Base-by-base conservation (phyloP, 2,329 filamentous ascomycete genomes). In the Rutstroemia sp. region DNA sequence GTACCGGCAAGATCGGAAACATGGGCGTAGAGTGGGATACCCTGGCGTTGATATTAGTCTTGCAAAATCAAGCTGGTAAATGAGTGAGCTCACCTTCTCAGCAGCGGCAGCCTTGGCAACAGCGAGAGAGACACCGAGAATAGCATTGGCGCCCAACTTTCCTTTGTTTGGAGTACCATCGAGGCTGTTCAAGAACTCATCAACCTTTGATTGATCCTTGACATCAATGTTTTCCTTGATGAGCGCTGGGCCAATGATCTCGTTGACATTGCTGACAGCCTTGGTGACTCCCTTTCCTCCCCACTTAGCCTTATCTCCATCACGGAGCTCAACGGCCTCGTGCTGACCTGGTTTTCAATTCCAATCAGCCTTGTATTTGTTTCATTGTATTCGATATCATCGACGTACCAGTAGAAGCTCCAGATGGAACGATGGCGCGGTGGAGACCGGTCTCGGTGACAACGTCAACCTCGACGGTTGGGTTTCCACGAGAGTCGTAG, bases 401-500 rank as follows among this genome's bases (percentile, higher is more conserved):
- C 50, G 55, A 80, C 85, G 72, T 74, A 92, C 88, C 91, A 70
- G 92, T 96, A 69, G 92, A 96, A 71, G 92, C 92, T 75, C 92
- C 92, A 65, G 92, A 96, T 70, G 92, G 92, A 63, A 97, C 92
- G 73, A 96, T 96, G 74, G 92, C 92, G 72, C 92, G 91, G 85
- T 96, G 92, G 63, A 97, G 86, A 72, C 92, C 92, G 69, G 88
- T 95, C 80, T 95, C 90, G 69, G 92, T 96, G 78, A 95, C 88
- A 69, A 96, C 85, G 74, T 96, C 92, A 71, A 97, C 92, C 83
- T 97, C 92, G 72, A 96, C 92, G 73, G 94, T 99, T 71, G 94
- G 94, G 86, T 99, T 99, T 74, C 84, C 84, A 73, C 94, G 92
- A 75, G 94, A 97, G 84, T 99, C 94, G 85, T 92, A 99, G 80